Evolutionary conservation across 2,329 filamentous ascomycete species (phyloP), one percentile per base, ranked within the genome.

Genomic region (Lecanoromycetidae sp.): DNA sequence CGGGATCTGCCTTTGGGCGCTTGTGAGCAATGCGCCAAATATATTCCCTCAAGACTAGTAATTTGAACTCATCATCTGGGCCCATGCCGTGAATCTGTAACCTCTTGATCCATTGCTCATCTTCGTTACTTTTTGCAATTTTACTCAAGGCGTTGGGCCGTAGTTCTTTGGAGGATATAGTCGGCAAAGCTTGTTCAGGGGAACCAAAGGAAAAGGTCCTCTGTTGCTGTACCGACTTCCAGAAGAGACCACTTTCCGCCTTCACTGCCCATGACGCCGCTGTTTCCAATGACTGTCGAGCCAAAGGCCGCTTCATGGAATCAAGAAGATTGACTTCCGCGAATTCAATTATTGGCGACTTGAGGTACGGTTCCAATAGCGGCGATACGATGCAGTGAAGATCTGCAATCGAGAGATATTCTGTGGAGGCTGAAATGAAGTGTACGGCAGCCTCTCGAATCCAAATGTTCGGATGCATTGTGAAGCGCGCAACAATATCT

Each of bases 401-500:
- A 61, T 96, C 90, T 3, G 90, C 87, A 19, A 76, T 68, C 0
- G 85, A 84, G 13, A 96, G 64, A 57, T 82, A 87, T 49, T 72
- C 80, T 1, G 84, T 81, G 1, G 85, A 78, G 46, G 83, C 79
- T 3, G 86, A 79, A 30, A 96, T 70, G 56, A 95, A 94, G 53
- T 90, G 80, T 6, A 84, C 77, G 2, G 90, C 82, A 8, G 90
- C 85, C 65, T 96, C 90, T 30, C 90, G 79, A 44, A 98, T 88
- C 90, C 91, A 98, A 7, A 86, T 70, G 56, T 94, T 96, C 0
- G 91, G 91, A 60, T 98, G 91, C 71, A 94, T 81, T 10, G 88
- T 81, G 58, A 96, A 94, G 3, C 87, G 79, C 5, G 77, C 81
- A 12, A 90, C 77, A 32, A 90, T 79, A 52, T 93, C 82, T 19